Conservation (phyloP, 2,329 filamentous ascomycete species). For the Ceratocystis smalleyi region DNA sequence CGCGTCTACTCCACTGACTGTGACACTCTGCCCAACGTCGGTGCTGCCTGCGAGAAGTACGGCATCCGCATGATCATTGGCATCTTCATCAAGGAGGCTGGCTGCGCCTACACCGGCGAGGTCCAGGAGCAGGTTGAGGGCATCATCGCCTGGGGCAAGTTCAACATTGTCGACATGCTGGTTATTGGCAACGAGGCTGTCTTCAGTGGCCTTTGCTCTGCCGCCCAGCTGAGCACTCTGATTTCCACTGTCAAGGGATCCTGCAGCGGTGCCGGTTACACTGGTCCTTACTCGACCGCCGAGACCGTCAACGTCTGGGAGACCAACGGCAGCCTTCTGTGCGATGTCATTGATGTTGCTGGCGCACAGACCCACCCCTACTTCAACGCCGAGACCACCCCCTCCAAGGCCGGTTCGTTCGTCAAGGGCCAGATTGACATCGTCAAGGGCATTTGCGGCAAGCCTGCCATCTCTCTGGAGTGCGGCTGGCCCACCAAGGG, state of each 20-base stretch:
- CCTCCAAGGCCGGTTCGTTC: slow-evolving; percentile 58
- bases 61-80: slow-evolving; percentile 72
- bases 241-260: slow-evolving; percentile 49
- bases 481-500: slow-evolving; percentile 73
- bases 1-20: slow-evolving; percentile 92
- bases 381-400: slow-evolving; percentile 61
- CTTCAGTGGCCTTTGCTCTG: slow-evolving; percentile 54
- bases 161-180: slow-evolving; percentile 61
- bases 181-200: slow-evolving; percentile 86
- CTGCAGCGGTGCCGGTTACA: slow-evolving; percentile 53
- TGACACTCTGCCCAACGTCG: slow-evolving; percentile 60
- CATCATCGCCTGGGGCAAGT: slow-evolving; percentile 58
- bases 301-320: slow-evolving; percentile 72
- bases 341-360: slow-evolving; percentile 58
- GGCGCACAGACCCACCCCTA: slow-evolving; percentile 84
- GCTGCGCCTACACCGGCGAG: slow-evolving; percentile 43
- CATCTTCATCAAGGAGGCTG: slow-evolving; percentile 60
- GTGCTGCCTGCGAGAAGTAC: slow-evolving; percentile 47
- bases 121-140: slow-evolving; percentile 58
- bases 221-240: slow-evolving; percentile 50
- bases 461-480: slow-evolving; percentile 70
- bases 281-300: slow-evolving; percentile 62
- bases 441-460: slow-evolving; percentile 56
- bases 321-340: slow-evolving; percentile 45
- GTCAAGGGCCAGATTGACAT: slow-evolving; percentile 56